Conservation (phyloP, 2,329 filamentous ascomycete genomes). For the Cladosporium halotolerans region DNA sequence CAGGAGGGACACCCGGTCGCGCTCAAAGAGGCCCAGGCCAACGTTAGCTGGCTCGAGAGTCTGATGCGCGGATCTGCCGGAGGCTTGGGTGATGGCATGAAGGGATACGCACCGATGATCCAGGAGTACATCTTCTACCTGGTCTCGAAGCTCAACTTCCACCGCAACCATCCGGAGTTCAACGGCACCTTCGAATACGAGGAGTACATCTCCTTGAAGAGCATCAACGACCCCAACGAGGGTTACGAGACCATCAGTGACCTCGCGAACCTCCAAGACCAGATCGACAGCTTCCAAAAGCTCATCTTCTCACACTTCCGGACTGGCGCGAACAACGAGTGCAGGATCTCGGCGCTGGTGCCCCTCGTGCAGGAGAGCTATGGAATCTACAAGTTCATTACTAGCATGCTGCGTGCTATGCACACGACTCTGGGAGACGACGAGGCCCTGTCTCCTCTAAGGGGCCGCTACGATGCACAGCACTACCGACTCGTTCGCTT, state of each 20-base stretch:
- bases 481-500: conserved; percentile 96
- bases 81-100: conserved; percentile 61
- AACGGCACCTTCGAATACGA: conserved; percentile 99
- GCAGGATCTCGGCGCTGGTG: conserved; percentile 87
- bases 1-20: conserved; percentile 91
- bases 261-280: conserved; percentile 92
- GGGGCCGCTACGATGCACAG: conserved; percentile 85
- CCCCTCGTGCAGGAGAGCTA: conserved; percentile 96
- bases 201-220: conserved; percentile 96
- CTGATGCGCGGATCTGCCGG: conserved; percentile 72
- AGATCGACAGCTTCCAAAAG: conserved; percentile 98
- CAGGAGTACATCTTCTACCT: conserved; percentile 96
- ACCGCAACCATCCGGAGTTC: conserved; percentile 94
- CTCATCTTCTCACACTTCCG: conserved; percentile 96
- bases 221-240: conserved; percentile 97
- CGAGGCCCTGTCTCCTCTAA: conserved; percentile 81
- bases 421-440: conserved; percentile 85
- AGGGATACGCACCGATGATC: conserved; percentile 81
- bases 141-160: conserved; percentile 90
- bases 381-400: conserved; percentile 99
- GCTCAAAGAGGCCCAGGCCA: conserved; percentile 79
- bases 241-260: conserved; percentile 95
- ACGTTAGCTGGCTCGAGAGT: conserved; percentile 88
- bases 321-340: conserved; percentile 87
- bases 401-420: conserved; percentile 98